These are phyloP conservation scores for Plasmodium gonderi DNA, from an alignment of 169 alveolate species.

Conservation along the genomic window DNA sequence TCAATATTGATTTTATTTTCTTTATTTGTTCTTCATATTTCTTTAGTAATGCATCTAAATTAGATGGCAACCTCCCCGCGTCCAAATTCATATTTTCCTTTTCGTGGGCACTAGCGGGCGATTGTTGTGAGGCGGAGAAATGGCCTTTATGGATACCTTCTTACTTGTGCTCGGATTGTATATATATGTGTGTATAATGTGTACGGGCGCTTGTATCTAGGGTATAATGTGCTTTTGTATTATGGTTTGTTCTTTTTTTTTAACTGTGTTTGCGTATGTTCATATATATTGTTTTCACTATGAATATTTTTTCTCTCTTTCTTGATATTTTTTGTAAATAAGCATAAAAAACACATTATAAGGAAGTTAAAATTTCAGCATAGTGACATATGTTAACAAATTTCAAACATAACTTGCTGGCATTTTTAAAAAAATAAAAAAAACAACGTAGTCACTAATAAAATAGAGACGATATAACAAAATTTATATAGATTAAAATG, in stretches of 20 bases:
- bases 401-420: background rate
- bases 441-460: background rate
- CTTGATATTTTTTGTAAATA: background rate
- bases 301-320: background rate
- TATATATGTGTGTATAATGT: too few species aligned
- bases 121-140: too few species aligned
- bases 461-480: background rate
- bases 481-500: background rate
- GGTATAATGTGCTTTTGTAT: background rate
- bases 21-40: conserved; percentile 26
- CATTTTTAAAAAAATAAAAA: background rate
- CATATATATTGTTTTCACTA: background rate
- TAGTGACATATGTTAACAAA: background rate
- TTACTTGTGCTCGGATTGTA: too few species aligned
- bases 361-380: background rate
- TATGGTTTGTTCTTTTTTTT: background rate
- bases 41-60: conserved; percentile 28
- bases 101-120: background rate
- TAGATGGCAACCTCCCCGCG: background rate
- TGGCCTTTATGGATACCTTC: too few species aligned
- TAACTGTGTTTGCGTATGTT: background rate
- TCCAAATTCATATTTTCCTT: conserved; percentile 21
- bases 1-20: conserved; percentile 18
- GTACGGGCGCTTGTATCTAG: background rate
- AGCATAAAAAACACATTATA: background rate